Evolutionary conservation across 805 yeast species (phyloP), one percentile per base, ranked within the genome.

Genomic region (Suhomyces tanzawaensis): DNA sequence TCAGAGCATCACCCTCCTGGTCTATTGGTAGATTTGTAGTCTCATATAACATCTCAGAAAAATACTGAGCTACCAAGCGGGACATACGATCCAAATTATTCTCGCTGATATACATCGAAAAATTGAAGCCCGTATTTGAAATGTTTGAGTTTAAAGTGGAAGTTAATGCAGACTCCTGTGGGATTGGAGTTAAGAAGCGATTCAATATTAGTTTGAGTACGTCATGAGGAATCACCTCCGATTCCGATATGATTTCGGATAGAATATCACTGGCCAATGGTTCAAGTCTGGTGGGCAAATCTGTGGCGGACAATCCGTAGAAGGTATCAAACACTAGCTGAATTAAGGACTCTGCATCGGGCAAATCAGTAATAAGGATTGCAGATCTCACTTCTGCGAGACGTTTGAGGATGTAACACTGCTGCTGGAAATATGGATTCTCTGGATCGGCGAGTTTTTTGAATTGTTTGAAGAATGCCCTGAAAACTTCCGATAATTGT

Each of bases 331-430:
- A 88, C 3, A 84, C 51, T 5, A 55, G 51, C 32, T 73, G 74
- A 11, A 84, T 71, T 29, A 87, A 59, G 15, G 62, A 57, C 19
- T 73, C 77, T 1, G 85, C 66, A 37, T 77, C 76, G 2, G 86
- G 83, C 16, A 88, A 66, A 55, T 88, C 96, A 0, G 91, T 77
- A 12, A 85, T 73, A 25, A 88, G 64, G 11, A 85, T 82, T 26
- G 82, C 76, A 13, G 89, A 79, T 54, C 89, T 74, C 9, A 83
- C 86, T 53, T 85, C 93, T 0, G 89, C 81, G 16, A 89, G 58
- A 37, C 81, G 70, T 14, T 83, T 81, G 41, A 88, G 62, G 24
- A 88, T 53, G 47, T 84, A 79, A 21, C 78, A 70, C 42, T 80
- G 81, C 49, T 84, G 86, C 4, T 71, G 62, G 45, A 75, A 81